phyloP scores from a whole-genome alignment of 2,329 filamentous ascomycete species.

The Dothideomycetidae sp. region DNA sequence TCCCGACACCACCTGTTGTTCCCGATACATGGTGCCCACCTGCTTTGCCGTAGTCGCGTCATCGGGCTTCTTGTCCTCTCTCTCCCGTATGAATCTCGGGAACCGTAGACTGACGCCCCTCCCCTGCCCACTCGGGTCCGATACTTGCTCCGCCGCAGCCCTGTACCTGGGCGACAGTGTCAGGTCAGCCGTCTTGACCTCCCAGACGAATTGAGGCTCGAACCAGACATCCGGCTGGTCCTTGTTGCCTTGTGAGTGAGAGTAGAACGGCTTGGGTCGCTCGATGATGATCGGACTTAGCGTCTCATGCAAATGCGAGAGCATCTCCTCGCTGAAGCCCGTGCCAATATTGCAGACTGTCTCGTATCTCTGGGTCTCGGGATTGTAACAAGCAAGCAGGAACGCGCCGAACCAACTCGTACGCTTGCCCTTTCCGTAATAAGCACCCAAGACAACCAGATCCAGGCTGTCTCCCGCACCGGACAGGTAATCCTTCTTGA shows the following conservation, averaged over 20 bases:
- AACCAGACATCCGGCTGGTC: conserved; percentile 99
- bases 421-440: conserved; percentile 87
- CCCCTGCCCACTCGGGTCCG: conserved; percentile 46
- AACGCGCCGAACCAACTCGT: conserved; percentile 94
- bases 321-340: conserved; percentile 83
- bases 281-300: conserved; percentile 72
- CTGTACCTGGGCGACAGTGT: conserved; percentile 87
- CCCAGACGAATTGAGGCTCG: conserved; percentile 88
- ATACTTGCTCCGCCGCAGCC: conserved; percentile 47
- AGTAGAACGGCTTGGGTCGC: conserved; percentile 84
- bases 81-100: conserved; percentile 77
- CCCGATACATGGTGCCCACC: conserved; percentile 92
- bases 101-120: conserved; percentile 82
- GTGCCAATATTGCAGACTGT: conserved; percentile 98
- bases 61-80: conserved; percentile 93
- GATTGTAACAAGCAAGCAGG: conserved; percentile 85
- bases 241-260: conserved; percentile 67
- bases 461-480: conserved; percentile 93
- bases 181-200: conserved; percentile 91
- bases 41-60: conserved; percentile 71
- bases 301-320: conserved; percentile 70
- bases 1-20: conserved; percentile 81
- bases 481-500: conserved; percentile 95
- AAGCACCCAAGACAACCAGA: conserved; percentile 87
- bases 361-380: conserved; percentile 67